Conservation (phyloP, 73 alveolate species). For the Symbiodinium pilosum region DNA sequence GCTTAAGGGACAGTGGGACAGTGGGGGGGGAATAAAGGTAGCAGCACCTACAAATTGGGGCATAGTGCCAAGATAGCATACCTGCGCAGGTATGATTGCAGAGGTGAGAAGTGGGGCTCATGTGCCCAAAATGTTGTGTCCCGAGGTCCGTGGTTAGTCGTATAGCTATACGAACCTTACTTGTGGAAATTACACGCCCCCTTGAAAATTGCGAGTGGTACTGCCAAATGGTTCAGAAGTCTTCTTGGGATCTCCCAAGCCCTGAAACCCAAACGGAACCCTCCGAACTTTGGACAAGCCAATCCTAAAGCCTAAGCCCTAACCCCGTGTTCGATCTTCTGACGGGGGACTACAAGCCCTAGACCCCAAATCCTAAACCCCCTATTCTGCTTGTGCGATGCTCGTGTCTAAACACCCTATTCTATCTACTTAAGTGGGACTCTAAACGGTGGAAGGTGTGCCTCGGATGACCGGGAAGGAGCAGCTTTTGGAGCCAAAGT, state of each 20-base stretch:
- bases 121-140: too few species aligned
- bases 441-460: background rate
- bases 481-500: background rate
- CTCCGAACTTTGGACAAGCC: background rate
- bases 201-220: too few species aligned
- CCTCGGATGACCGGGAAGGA: background rate
- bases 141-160: too few species aligned
- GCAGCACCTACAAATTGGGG: too few species aligned
- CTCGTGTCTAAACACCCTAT: background rate
- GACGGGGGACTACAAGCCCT: too few species aligned
- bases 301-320: background rate
- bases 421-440: background rate
- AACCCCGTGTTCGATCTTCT: background rate
- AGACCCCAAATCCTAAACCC: too few species aligned
- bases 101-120: too few species aligned
- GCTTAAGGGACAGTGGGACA: background rate
- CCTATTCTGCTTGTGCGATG: too few species aligned
- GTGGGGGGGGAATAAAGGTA: background rate
- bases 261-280: background rate
- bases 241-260: background rate
- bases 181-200: too few species aligned
- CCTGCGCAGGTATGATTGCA: too few species aligned
- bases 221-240: background rate
- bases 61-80: too few species aligned
- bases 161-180: too few species aligned